Conservation (phyloP, 331 rosid species). For the Quercus lobata region DNA sequence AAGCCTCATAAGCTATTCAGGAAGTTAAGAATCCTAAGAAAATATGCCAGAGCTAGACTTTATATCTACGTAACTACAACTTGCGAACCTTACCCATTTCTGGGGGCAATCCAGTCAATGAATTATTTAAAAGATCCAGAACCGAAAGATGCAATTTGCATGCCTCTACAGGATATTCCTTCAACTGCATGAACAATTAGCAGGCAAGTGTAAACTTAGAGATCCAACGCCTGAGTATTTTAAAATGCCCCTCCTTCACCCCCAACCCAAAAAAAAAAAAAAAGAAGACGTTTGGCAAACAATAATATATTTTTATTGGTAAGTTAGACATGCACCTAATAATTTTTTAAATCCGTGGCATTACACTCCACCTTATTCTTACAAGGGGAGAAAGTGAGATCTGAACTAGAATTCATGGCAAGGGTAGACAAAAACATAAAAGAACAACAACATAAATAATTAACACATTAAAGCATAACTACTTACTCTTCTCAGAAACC, state of each 20-base stretch:
- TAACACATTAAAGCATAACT: neutral
- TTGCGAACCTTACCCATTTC: slow-evolving; percentile 73
- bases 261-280: neutral
- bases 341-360: neutral
- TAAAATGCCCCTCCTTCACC: too few species aligned
- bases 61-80: slow-evolving; percentile 4
- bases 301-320: neutral
- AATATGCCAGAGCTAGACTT: slow-evolving; percentile 12
- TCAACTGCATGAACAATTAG: slow-evolving; percentile 58
- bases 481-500: neutral
- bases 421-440: neutral
- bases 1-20: neutral
- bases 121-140: slow-evolving; percentile 88
- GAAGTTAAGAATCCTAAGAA: slow-evolving; percentile 1
- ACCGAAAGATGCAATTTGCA: slow-evolving; percentile 70
- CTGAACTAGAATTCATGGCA: neutral
- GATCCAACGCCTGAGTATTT: neutral
- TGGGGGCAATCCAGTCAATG: slow-evolving; percentile 84
- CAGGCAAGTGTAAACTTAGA: neutral
- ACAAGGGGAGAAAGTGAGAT: neutral
- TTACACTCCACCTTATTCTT: neutral
- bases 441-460: neutral
- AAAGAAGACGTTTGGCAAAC: neutral
- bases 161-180: slow-evolving; percentile 93
- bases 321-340: neutral